Percentiles rank a stretch among this genome's conserved stretches.
phyloP scores from a whole-genome alignment of 306 rosid genomes.

The Glycine latifolia region DNA sequence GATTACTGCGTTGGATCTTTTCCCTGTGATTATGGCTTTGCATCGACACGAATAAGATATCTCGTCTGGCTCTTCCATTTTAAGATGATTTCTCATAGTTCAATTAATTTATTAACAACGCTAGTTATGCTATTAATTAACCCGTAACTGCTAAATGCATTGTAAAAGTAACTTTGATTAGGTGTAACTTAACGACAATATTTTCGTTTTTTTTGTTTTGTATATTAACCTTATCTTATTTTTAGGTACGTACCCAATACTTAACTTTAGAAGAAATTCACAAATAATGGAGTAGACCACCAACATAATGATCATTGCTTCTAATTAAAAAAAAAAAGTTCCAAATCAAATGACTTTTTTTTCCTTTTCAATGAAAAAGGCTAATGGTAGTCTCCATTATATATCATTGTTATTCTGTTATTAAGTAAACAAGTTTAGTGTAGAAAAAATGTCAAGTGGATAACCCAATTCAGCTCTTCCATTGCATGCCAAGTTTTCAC shows the following conservation, averaged over 20 bases:
- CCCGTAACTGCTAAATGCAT: background rate
- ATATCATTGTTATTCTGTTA: slow-evolving; percentile 9
- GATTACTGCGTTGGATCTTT: slow-evolving; percentile 20
- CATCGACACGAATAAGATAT: slow-evolving; percentile 48
- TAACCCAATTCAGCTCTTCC: slow-evolving; percentile 10
- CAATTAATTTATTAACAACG: background rate
- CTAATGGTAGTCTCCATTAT: background rate
- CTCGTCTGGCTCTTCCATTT: slow-evolving; percentile 28
- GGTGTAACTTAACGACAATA: background rate
- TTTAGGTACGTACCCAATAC: background rate
- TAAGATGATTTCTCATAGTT: background rate
- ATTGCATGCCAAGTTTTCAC: slow-evolving; percentile 12
- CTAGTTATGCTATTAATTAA: background rate
- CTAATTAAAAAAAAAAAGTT: slow-evolving; percentile 4
- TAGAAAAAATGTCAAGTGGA: background rate
- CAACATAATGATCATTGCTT: slow-evolving; percentile 37
- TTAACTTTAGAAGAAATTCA: slow-evolving; percentile 18
- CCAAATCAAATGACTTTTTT: background rate
- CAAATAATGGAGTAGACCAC: slow-evolving; percentile 24
- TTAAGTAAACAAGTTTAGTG: background rate
- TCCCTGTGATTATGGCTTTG: slow-evolving; percentile 39
- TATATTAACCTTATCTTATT: background rate
- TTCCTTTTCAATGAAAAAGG: background rate
- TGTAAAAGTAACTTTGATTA: slow-evolving; percentile 24
- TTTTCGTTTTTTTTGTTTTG: background rate